A percentile compares a stretch with the other conserved stretches of the same genome.
phyloP scores from a whole-genome alignment of 2,329 filamentous ascomycete species.

The Cladosporium colombiae region DNA sequence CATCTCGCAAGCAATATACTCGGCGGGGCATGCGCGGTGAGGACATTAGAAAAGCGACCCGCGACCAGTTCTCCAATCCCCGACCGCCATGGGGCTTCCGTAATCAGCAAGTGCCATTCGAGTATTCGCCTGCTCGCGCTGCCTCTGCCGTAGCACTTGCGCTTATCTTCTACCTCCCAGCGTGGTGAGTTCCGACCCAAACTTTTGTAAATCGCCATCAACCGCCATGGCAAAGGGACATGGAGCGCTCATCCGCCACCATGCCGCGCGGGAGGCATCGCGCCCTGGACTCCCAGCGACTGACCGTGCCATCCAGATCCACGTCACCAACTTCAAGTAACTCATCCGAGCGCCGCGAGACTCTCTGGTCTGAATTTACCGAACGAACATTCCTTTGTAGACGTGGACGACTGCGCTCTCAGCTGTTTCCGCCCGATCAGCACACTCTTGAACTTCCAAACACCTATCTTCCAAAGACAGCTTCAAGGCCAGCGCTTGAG shows the following conservation, averaged over 20 bases:
- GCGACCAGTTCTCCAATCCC: not conserved
- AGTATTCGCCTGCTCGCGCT: constrained; percentile 7
- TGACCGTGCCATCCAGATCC: constrained; percentile 13
- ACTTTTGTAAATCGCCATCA: not conserved
- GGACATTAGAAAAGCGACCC: not conserved
- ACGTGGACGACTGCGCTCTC: not conserved
- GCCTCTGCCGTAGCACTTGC: constrained; percentile 10
- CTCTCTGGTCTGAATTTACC: not conserved
- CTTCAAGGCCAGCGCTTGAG: constrained; percentile 14
- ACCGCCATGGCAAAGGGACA: not conserved
- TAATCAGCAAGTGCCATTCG: constrained; percentile 13
- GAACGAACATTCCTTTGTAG: not conserved
- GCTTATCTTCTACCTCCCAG: not conserved
- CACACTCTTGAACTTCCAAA: constrained; percentile 10
- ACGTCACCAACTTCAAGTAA: not conserved
- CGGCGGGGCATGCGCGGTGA: not conserved
- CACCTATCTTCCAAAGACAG: not conserved
- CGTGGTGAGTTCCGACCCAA: constrained; percentile 10
- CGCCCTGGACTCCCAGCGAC: constrained; percentile 16
- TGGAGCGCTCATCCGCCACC: constrained; percentile 5
- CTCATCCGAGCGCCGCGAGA: constrained; percentile 2
- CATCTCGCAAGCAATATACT: constrained; percentile 8
- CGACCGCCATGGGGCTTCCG: constrained; percentile 2
- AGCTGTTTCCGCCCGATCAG: not conserved
- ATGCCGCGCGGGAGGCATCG: constrained; percentile 12